Conservation (phyloP, 2,329 filamentous ascomycete species). For the Emericellopsis atlantica region DNA sequence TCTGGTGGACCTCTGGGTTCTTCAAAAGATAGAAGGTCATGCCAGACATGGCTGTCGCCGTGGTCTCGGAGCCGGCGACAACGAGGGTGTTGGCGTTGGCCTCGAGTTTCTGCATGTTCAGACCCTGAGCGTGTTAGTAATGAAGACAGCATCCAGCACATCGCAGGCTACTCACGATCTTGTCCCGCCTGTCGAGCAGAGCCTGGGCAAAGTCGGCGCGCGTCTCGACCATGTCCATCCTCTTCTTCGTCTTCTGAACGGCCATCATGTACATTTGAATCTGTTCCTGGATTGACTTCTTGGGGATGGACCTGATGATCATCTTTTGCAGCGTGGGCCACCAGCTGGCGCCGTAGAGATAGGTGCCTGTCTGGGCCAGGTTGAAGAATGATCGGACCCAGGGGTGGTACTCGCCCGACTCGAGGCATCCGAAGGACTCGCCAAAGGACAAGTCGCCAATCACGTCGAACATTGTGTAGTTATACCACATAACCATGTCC, state of each 20-base stretch:
- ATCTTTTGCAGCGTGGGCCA: constrained; percentile 1
- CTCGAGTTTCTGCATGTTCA: constrained; percentile 3
- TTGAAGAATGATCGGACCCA: constrained; percentile 4
- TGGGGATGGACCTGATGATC: constrained; percentile 4
- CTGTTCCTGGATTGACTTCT: constrained; percentile 1
- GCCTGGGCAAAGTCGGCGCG: constrained; percentile 8
- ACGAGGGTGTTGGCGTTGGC: constrained; percentile 8
- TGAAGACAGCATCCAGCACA: neutral
- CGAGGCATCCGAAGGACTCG: constrained; percentile 7
- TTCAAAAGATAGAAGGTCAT: constrained; percentile 12
- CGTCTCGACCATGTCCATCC: constrained; percentile 5
- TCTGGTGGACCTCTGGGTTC: constrained; percentile 14
- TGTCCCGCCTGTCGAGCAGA: constrained; percentile 6
- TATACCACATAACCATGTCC: constrained; percentile 11
- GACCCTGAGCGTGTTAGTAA: neutral
- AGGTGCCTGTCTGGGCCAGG: neutral
- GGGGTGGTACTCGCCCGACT: constrained; percentile 6
- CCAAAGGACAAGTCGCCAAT: constrained; percentile 11
- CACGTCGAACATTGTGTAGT: constrained; percentile 5
- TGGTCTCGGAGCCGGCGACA: constrained; percentile 14
- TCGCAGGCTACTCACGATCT: constrained; percentile 3
- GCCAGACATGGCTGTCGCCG: constrained; percentile 12
- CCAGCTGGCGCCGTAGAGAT: neutral
- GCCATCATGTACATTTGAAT: constrained; percentile 1
- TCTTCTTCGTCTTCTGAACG: constrained; percentile 2